Conservation (phyloP, 2,329 filamentous ascomycete genomes). For the Colletotrichum sp. region DNA sequence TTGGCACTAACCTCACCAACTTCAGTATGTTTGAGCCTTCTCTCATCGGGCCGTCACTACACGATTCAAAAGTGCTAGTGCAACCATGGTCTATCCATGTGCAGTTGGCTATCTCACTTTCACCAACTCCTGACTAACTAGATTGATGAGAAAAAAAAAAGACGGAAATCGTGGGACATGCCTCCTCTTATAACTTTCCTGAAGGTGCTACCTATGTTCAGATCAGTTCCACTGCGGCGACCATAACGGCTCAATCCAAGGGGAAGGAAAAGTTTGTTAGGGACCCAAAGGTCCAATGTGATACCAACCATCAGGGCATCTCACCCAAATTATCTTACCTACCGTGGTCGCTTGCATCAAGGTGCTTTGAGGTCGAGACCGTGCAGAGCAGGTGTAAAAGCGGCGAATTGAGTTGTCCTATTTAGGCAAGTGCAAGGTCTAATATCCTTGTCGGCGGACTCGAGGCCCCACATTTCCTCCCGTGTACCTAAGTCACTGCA, state of each 20-base stretch:
- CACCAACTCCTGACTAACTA: neutral
- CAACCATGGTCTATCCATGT: neutral
- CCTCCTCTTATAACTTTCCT: neutral
- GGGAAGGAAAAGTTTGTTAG: neutral
- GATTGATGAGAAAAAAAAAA: neutral
- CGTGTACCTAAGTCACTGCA: neutral
- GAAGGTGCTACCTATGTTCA: accelerated
- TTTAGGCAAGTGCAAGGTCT: neutral
- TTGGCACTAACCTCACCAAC: neutral
- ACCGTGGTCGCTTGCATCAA: neutral
- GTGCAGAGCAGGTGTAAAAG: neutral
- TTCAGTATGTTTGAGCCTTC: neutral
- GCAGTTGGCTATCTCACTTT: neutral
- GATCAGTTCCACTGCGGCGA: neutral
- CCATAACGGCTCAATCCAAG: neutral
- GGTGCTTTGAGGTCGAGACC: neutral
- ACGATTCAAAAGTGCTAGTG: accelerated
- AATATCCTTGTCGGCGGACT: neutral
- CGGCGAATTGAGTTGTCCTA: neutral
- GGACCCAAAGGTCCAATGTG: accelerated
- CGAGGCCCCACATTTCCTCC: neutral
- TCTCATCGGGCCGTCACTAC: neutral
- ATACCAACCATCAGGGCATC: neutral
- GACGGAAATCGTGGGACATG: accelerated
- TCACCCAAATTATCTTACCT: neutral